These are phyloP conservation scores for Golubevia pallescens DNA, from an alignment of 1,284 basidiomycete genomes.

Conservation along the genomic window DNA sequence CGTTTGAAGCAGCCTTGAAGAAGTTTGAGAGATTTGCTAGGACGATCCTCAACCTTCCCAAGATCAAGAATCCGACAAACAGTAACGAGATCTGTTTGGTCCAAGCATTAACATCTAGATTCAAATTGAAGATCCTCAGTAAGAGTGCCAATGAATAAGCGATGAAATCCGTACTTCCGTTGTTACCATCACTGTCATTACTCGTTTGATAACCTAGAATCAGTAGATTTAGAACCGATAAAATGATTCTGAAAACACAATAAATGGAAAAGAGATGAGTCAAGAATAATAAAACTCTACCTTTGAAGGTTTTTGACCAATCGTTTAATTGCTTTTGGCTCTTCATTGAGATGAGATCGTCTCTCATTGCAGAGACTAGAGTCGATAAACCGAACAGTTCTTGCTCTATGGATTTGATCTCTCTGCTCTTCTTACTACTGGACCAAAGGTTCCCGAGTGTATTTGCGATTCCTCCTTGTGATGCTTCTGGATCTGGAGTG, in stretches of 20 bases:
- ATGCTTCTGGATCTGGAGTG: slow-evolving; percentile 9
- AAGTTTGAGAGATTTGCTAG: slow-evolving; percentile 34
- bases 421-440: slow-evolving; percentile 1
- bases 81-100: slow-evolving; percentile 47
- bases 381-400: slow-evolving; percentile 51
- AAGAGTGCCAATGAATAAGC: slow-evolving; percentile 32
- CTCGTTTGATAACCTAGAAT: slow-evolving; percentile 29
- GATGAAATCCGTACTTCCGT: slow-evolving; percentile 44
- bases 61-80: slow-evolving; percentile 49
- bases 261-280: slow-evolving; percentile 45
- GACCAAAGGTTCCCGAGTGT: not conserved
- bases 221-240: slow-evolving; percentile 44
- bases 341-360: slow-evolving; percentile 38
- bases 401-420: slow-evolving; percentile 36
- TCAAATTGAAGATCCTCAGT: slow-evolving; percentile 35
- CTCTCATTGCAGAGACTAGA: slow-evolving; percentile 45
- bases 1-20: slow-evolving; percentile 42
- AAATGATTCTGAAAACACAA: slow-evolving; percentile 38
- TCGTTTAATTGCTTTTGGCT: slow-evolving; percentile 27
- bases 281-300: slow-evolving; percentile 33
- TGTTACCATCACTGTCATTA: slow-evolving; percentile 12
- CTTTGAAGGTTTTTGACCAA: slow-evolving; percentile 25
- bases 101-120: slow-evolving; percentile 51
- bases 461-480: slow-evolving; percentile 7
- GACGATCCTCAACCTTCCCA: slow-evolving; percentile 39